phyloP scores from a whole-genome alignment of 495 filamentous ascomycete species.

The Aspergillus kassunensis region DNA sequence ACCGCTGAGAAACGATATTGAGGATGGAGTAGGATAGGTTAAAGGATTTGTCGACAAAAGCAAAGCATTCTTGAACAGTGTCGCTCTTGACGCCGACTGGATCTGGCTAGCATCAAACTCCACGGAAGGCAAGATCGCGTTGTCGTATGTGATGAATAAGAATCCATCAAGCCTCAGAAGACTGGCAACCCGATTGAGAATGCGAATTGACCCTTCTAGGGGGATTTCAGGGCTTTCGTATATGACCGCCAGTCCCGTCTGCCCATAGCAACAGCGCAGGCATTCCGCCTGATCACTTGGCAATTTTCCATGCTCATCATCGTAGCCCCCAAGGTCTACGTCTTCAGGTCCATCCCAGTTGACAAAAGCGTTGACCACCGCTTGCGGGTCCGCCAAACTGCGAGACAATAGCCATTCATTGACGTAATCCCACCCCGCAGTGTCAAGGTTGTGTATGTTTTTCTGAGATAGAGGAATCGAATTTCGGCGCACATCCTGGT shows the following conservation, averaged over 20 bases:
- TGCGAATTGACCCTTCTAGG: conserved; percentile 57
- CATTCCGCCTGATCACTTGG: conserved; percentile 49
- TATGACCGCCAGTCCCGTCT: conserved; percentile 66
- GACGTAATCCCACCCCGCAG: conserved; percentile 67
- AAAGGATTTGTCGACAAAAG: conserved; percentile 60
- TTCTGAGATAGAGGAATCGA: conserved; percentile 29
- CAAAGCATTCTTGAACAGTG: conserved; percentile 52
- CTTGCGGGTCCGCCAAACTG: conserved; percentile 44
- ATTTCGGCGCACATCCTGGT: conserved; percentile 26
- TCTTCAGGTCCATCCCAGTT: conserved; percentile 81
- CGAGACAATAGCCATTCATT: conserved; percentile 76
- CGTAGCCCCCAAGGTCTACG: conserved; percentile 72
- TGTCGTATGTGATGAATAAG: conserved; percentile 30
- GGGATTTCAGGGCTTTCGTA: conserved; percentile 64
- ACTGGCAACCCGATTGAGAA: conserved; percentile 56
- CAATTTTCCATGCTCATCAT: conserved; percentile 39
- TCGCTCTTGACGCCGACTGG: conserved; percentile 40
- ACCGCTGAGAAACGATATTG: conserved; percentile 61
- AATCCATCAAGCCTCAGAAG: conserved; percentile 58
- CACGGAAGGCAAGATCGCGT: conserved; percentile 26
- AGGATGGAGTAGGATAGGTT: conserved; percentile 58
- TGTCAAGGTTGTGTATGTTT: conserved; percentile 17
- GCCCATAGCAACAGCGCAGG: conserved; percentile 62
- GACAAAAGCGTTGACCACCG: conserved; percentile 57
- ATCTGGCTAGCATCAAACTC: conserved; percentile 35